Conservation (phyloP, 345 rosid genomes). For the Ceriops decandra region DNA sequence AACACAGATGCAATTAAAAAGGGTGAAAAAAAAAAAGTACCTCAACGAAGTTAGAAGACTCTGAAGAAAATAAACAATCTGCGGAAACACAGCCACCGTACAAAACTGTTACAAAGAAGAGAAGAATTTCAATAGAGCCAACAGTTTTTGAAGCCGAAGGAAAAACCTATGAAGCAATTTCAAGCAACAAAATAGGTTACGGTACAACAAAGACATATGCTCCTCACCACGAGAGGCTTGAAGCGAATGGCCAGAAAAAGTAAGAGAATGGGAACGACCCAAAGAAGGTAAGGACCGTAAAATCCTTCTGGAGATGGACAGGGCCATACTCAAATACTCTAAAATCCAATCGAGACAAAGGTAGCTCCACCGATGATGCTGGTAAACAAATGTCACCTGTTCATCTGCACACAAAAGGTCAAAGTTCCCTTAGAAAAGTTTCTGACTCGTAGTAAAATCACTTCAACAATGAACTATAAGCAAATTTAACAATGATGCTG, state of each 20-base stretch:
- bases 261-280: conserved; percentile 13
- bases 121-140: not conserved
- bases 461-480: not conserved
- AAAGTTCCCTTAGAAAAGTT: not conserved
- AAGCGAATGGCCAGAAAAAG: conserved; percentile 8
- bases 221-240: conserved; percentile 20
- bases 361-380: not conserved
- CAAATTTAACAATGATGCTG: not conserved
- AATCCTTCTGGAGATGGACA: conserved; percentile 36
- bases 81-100: conserved; percentile 9
- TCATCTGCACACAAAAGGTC: conserved; percentile 5
- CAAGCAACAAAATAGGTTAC: not conserved
- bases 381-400: not conserved
- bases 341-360: not conserved
- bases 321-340: conserved; percentile 42
- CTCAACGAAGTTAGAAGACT: conserved; percentile 22
- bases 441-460: not conserved
- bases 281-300: conserved; percentile 27
- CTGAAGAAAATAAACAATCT: conserved; percentile 16
- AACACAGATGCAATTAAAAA: not conserved
- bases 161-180: conserved; percentile 6
- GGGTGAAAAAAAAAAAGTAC: conserved; percentile 8
- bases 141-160: not conserved
- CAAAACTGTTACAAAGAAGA: conserved; percentile 7
- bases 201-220: not conserved